Evolutionary conservation across 768 basidiomycete genomes (phyloP).

Genomic region (Mycena olivaceomarginata): DNA sequence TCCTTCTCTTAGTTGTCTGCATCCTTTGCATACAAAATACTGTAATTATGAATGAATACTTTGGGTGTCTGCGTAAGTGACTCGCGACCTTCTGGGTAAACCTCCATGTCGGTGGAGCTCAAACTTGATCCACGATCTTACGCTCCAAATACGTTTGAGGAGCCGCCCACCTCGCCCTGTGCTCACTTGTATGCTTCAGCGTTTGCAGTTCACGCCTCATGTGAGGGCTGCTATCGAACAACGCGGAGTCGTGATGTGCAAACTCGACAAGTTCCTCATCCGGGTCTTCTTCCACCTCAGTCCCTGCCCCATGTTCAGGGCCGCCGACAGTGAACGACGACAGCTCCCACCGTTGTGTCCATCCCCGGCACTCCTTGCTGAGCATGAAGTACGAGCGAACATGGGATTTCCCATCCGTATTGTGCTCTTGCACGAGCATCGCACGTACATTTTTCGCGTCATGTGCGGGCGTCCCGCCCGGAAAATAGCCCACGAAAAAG

Average conservation of each 20-base stretch:
- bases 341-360: not conserved
- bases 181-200: not conserved
- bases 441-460: constrained; percentile 4
- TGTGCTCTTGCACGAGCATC: not conserved
- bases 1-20: too few relatives aligned
- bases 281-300: not conserved
- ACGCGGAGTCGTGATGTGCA: not conserved
- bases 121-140: too few relatives aligned
- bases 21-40: too few relatives aligned
- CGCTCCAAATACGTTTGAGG: constrained; percentile 1
- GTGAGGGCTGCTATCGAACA: constrained; percentile 8
- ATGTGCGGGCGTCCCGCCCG: not conserved
- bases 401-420: not conserved
- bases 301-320: not conserved
- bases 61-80: too few relatives aligned
- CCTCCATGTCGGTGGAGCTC: too few relatives aligned
- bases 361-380: not conserved
- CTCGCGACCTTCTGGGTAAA: too few relatives aligned
- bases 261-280: not conserved
- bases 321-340: not conserved
- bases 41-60: too few relatives aligned
- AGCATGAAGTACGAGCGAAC: constrained; percentile 7
- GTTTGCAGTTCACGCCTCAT: not conserved
- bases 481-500: not conserved
- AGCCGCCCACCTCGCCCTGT: not conserved